A percentile compares a stretch with the other conserved stretches of the same genome.
phyloP scores from a whole-genome alignment of 2,329 filamentous ascomycete species.

The Aspergillus sp. region DNA sequence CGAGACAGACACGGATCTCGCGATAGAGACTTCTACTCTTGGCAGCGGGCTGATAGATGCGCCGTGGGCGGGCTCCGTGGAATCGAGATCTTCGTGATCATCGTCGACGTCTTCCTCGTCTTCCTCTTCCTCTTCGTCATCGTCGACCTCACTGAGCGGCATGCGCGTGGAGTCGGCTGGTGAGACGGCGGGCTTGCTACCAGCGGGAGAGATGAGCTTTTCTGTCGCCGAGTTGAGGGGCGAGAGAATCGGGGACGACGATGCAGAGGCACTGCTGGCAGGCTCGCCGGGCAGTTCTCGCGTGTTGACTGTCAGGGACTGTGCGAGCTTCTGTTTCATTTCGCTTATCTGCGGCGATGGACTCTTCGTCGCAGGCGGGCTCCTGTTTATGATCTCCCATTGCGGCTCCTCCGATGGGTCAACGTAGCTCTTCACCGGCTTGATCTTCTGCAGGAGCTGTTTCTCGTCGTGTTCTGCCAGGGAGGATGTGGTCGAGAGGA shows the following conservation, averaged over 20 bases:
- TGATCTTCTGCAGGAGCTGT: constrained; percentile 15
- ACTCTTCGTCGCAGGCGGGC: no score
- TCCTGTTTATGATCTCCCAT: constrained; percentile 24
- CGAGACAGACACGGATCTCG: constrained; percentile 39
- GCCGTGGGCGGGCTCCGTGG: constrained; percentile 3
- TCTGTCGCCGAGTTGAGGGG: constrained; percentile 14
- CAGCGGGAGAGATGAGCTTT: constrained; percentile 16
- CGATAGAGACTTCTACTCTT: constrained; percentile 36
- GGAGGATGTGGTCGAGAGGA: constrained; percentile 15
- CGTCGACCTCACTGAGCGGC: constrained; percentile 14
- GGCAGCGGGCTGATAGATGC: constrained; percentile 12
- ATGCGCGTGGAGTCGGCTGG: constrained; percentile 17
- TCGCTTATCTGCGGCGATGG: background rate
- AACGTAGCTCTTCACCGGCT: constrained; percentile 15
- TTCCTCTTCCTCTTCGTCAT: constrained; percentile 13
- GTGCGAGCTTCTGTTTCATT: constrained; percentile 2
- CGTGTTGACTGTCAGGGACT: constrained; percentile 15
- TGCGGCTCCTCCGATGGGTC: constrained; percentile 18
- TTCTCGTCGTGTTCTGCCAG: constrained; percentile 15
- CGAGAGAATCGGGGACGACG: constrained; percentile 16
- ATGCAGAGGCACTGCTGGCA: constrained; percentile 8
- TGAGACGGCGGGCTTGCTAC: constrained; percentile 10
- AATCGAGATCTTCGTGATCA: constrained; percentile 7
- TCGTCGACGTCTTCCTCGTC: constrained; percentile 10
- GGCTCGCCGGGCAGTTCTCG: constrained; percentile 13